These are phyloP conservation scores for Clarkia xantiana DNA, from an alignment of 345 rosid species.

Conservation along the genomic window DNA sequence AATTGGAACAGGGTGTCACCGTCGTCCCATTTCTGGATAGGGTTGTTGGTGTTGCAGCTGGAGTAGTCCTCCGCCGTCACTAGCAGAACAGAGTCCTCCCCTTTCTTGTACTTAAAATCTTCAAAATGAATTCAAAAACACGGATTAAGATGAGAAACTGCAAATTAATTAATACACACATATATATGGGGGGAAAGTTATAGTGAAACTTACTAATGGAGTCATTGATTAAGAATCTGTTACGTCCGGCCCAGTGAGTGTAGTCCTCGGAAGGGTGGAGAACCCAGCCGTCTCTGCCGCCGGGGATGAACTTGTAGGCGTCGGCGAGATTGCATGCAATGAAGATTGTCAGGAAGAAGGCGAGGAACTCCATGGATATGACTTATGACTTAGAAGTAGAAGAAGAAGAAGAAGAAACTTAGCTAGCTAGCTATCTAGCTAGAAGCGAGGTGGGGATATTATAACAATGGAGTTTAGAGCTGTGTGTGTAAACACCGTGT, in stretches of 20 bases:
- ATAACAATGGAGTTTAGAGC: too few relatives aligned
- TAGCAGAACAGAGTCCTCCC: constrained; percentile 39
- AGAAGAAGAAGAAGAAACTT: not conserved
- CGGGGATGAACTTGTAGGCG: constrained; percentile 1
- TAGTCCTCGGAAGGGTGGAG: constrained; percentile 8
- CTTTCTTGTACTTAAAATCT: constrained; percentile 42
- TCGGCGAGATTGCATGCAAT: not conserved
- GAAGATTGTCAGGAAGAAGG: too few relatives aligned
- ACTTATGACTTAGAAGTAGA: not conserved
- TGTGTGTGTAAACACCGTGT: too few relatives aligned
- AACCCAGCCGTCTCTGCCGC: constrained; percentile 12
- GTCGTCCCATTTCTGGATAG: constrained; percentile 13
- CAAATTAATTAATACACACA: not conserved
- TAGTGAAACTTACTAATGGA: constrained; percentile 17
- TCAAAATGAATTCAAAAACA: too few relatives aligned
- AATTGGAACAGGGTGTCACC: constrained; percentile 27
- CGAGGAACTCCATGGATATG: too few relatives aligned
- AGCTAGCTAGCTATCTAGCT: too few relatives aligned
- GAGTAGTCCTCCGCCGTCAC: constrained; percentile 43
- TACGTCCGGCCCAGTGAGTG: constrained; percentile 9
- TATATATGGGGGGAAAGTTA: constrained; percentile 24
- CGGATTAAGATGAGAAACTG: too few relatives aligned
- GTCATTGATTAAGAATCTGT: constrained; percentile 8
- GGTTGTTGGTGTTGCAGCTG: constrained; percentile 28
- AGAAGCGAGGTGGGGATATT: too few relatives aligned